Percentiles rank a stretch among this genome's conserved stretches.
phyloP scores from a whole-genome alignment of 805 yeast genomes.

The Kuraishia piskuri region DNA sequence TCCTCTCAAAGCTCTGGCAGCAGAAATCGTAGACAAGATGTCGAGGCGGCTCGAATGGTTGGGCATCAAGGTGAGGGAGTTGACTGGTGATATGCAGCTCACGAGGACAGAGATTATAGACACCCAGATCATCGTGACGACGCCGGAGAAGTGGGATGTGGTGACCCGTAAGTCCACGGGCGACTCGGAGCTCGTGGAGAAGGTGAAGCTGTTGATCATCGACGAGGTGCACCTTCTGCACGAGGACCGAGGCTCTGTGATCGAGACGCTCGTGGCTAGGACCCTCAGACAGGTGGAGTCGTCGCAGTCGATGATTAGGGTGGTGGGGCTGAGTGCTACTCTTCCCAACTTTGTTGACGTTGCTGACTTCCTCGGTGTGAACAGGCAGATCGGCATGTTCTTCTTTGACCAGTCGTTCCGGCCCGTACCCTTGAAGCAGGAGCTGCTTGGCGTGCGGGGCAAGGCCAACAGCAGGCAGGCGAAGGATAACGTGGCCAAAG shows the following conservation, averaged over 20 bases:
- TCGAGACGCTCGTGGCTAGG: slow-evolving; percentile 90
- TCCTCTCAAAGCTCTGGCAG: slow-evolving; percentile 89
- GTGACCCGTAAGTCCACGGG: slow-evolving; percentile 88
- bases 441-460: slow-evolving; percentile 78
- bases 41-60: slow-evolving; percentile 71
- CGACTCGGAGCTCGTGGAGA: slow-evolving; percentile 75
- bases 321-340: slow-evolving; percentile 92
- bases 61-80: slow-evolving; percentile 77
- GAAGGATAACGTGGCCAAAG: slow-evolving; percentile 64
- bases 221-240: slow-evolving; percentile 96
- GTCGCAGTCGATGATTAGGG: slow-evolving; percentile 86
- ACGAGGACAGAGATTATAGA: slow-evolving; percentile 69
- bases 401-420: slow-evolving; percentile 89
- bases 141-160: slow-evolving; percentile 97
- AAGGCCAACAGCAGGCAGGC: slow-evolving; percentile 71
- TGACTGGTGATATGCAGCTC: slow-evolving; percentile 94
- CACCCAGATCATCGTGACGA: slow-evolving; percentile 86
- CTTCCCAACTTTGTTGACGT: slow-evolving; percentile 88
- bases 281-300: slow-evolving; percentile 93
- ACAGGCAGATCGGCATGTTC: slow-evolving; percentile 84
- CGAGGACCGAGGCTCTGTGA: slow-evolving; percentile 97
- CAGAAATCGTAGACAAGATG: slow-evolving; percentile 92
- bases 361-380: slow-evolving; percentile 90
- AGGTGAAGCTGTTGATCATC: slow-evolving; percentile 78
- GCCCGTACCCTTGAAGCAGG: slow-evolving; percentile 89